Conservation (phyloP, 2,329 filamentous ascomycete species). For the Aspergillus neotritici region DNA sequence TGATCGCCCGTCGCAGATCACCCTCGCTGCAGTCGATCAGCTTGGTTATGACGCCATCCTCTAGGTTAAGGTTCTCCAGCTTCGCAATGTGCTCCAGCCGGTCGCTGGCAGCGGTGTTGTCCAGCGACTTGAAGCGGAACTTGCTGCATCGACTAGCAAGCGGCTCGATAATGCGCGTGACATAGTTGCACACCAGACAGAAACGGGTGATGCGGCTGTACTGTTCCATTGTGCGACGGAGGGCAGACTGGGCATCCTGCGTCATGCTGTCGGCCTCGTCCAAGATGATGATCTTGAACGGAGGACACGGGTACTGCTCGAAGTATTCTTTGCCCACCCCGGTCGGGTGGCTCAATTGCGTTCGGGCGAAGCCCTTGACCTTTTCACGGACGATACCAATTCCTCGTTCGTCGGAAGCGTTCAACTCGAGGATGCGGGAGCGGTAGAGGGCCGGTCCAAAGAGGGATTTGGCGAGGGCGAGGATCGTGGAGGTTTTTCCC, state of each 20-base stretch:
- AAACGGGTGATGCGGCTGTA: conserved; percentile 96
- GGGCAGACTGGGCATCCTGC: conserved; percentile 89
- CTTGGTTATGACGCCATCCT: conserved; percentile 73
- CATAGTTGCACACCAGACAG: conserved; percentile 97
- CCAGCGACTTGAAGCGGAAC: conserved; percentile 94
- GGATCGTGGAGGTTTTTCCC: conserved; percentile 95
- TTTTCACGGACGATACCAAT: conserved; percentile 96
- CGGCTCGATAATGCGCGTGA: conserved; percentile 95
- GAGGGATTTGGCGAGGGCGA: conserved; percentile 93
- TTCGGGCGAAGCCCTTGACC: conserved; percentile 95
- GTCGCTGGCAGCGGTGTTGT: conserved; percentile 74
- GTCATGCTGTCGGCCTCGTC: conserved; percentile 99
- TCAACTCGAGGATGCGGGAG: conserved; percentile 93
- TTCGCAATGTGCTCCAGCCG: conserved; percentile 77
- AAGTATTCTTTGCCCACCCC: conserved; percentile 57
- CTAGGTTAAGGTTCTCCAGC: conserved; percentile 69
- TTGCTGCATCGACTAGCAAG: conserved; percentile 90
- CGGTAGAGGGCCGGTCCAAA: conserved; percentile 93
- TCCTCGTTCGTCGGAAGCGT: conserved; percentile 96
- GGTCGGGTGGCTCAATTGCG: conserved; percentile 82
- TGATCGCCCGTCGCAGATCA: conserved; percentile 93
- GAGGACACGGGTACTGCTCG: conserved; percentile 79
- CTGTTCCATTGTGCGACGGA: conserved; percentile 95
- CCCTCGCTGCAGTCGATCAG: conserved; percentile 86
- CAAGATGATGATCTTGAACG: conserved; percentile 97